Base-by-base conservation (phyloP, 306 rosid species). In the Prinsepia uniflora region DNA sequence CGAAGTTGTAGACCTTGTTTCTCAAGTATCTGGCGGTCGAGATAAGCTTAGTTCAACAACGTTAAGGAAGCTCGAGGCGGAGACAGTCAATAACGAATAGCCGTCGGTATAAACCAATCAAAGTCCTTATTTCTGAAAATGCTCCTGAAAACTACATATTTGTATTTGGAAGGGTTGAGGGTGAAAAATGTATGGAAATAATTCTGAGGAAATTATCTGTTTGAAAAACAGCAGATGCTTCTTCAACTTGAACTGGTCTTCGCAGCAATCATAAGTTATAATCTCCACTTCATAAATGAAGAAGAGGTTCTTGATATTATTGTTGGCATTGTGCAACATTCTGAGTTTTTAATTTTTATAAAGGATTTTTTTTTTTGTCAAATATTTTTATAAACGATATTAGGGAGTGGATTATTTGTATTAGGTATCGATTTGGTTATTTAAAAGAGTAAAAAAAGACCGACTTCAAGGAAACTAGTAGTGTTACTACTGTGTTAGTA, bases 1-100 rank as follows among this genome's bases (percentile, higher is more conserved):
- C 82, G 99, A 94, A 89, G 97, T 94, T 60, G 97, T 89, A 46
- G 91, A 94, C 80, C 79, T 94, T 75, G 76, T 91, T 58, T 77
- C 90, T 48, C 95, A 62, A 71, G 96, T 75, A 9, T 81, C 84
- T 40, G 72, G 95, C 64, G 97, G 79, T 3, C 0, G 36, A 49
- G 81, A 22, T 12, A 94, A 94, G 81, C 81, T 94, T 73, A 94
- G 99, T 81, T 94, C 97, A 8, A 75, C 99, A 0, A 75, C 81
- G 47, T 75, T 94, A 52, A 78, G 99, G 68, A 89, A 78, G 85
- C 86, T 86, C 46, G 99, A 94, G 73, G 87, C 84, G 65, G 95
- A 89, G 76, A 83, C 81, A 68, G 84, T 86, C 66, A 73, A 85
- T 65, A 70, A 80, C 62, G 64, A 76, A 70, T 76, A 71, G 40